A percentile compares a stretch with the other conserved stretches of the same genome.
phyloP scores from a whole-genome alignment of 352 stramenopile genomes.

The Thalassiosira delicatula region DNA sequence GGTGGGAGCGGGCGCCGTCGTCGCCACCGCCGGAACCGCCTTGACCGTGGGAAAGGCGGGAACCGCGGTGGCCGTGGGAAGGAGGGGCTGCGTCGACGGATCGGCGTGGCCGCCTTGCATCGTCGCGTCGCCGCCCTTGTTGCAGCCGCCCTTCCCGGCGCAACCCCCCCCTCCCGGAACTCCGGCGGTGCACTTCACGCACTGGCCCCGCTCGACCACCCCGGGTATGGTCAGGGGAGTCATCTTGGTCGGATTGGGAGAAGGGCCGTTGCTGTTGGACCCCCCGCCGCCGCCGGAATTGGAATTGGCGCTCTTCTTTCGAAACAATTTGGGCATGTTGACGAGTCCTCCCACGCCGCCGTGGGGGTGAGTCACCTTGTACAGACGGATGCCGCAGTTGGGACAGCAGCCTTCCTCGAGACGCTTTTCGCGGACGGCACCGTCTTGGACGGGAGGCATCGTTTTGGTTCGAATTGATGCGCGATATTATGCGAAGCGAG shows the following conservation, averaged over 20 bases:
- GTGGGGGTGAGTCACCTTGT: slow-evolving; percentile 17
- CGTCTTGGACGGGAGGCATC: slow-evolving; percentile 9
- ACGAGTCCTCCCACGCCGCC: slow-evolving; percentile 1
- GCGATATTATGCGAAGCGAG: too few species aligned
- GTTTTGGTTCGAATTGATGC: too few species aligned
- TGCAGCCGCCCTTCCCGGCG: neutral
- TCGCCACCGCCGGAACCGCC: neutral
- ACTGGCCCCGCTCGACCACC: slow-evolving; percentile 57
- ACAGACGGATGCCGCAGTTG: slow-evolving; percentile 57
- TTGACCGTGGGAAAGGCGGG: slow-evolving; percentile 5
- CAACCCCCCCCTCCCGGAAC: neutral
- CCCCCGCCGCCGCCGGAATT: neutral
- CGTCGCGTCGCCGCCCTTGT: too few species aligned
- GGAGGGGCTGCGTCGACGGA: too few species aligned
- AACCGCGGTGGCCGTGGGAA: slow-evolving; percentile 35
- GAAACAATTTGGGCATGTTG: slow-evolving; percentile 37
- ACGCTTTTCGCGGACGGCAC: slow-evolving; percentile 35
- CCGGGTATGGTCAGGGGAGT: slow-evolving; percentile 54
- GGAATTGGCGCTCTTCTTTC: too few species aligned
- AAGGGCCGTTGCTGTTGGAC: neutral
- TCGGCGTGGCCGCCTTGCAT: too few species aligned
- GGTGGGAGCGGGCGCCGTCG: neutral
- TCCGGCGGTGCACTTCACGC: slow-evolving; percentile 37
- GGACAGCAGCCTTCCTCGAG: slow-evolving; percentile 49
- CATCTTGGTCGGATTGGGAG: slow-evolving; percentile 23